Base-by-base conservation (phyloP, 75 land plant genomes). In the Picea sitchensis region DNA sequence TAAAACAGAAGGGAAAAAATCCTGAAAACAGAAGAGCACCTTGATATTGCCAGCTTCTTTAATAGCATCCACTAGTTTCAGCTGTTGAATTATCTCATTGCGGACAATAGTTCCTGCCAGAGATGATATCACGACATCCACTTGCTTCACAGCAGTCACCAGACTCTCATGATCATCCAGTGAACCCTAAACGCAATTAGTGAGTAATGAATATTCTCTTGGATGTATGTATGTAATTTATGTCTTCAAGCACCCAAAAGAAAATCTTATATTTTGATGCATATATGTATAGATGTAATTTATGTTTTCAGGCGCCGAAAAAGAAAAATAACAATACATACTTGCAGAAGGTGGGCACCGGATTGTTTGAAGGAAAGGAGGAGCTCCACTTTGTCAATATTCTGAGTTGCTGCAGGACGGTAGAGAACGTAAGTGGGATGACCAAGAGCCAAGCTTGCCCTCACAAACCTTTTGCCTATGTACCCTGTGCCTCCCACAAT, bases 401-500 rank as follows among this genome's bases (percentile, higher is more conserved):
- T 88, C 2, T 82, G 54, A 3, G 82, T 85, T 51, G 85, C 71
- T 61, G 83, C 89, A n/a, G 69, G 86, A 51, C 84, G 73, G 4
- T 76, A 81, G 34, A 90, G 83, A 11, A 90, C 78, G 44, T 76
- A 86, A 14, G 92, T 90, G n/a, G 54, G 73, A 59, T 90, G 89
- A 15, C 87, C 89, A 20, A 73, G 74, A 0, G 68, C 82, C 36
- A 87, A 58, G 54, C 88, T 86, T 17, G 87, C 92, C 81, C 65
- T 82, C 75, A 86, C 92, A 0, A 90, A 76, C 76, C 87, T 85
- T 80, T 54, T 82, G 2, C 90, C 90, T 1, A 90, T 41, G 78
- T 87, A 87, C 13, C 92, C 90, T 0, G 92, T 87, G 4, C 90
- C 88, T 1, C 92, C 92, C 11, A 88, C 81, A 34, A 90, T 79